Conservation (phyloP, 805 yeast genomes). For the Saccharomycopsis malanga region DNA sequence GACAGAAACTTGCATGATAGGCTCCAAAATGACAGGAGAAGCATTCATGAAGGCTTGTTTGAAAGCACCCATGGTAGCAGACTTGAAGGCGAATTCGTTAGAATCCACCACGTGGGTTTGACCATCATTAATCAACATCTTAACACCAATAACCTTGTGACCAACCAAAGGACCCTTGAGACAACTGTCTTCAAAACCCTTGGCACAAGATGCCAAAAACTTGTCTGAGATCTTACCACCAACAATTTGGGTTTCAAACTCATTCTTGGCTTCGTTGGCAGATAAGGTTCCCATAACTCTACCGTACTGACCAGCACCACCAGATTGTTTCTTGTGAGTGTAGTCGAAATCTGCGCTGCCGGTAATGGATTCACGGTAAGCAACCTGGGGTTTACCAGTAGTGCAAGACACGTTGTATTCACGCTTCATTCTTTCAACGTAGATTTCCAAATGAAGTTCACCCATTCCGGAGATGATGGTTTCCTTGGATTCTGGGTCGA, state of each 20-base stretch:
- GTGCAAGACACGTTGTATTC: slow-evolving; percentile 93
- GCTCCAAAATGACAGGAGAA: slow-evolving; percentile 86
- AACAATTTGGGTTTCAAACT: slow-evolving; percentile 79
- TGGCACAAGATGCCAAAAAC: slow-evolving; percentile 85
- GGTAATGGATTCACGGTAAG: slow-evolving; percentile 90
- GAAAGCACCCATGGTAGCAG: slow-evolving; percentile 90
- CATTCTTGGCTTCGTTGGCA: slow-evolving; percentile 55
- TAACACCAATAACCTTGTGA: slow-evolving; percentile 85
- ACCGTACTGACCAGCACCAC: slow-evolving; percentile 99
- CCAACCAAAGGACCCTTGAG: slow-evolving; percentile 97
- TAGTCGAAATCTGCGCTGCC: slow-evolving; percentile 73
- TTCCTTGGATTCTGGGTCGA: slow-evolving; percentile 86
- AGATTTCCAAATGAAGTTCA: slow-evolving; percentile 92
- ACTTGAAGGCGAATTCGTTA: slow-evolving; percentile 88
- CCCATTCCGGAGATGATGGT: slow-evolving; percentile 98
- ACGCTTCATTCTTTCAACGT: slow-evolving; percentile 96
- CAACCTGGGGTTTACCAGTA: slow-evolving; percentile 96
- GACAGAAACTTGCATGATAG: slow-evolving; percentile 89
- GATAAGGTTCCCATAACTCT: slow-evolving; percentile 82
- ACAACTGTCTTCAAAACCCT: slow-evolving; percentile 91
- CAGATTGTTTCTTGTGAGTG: slow-evolving; percentile 96
- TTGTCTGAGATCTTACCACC: slow-evolving; percentile 98
- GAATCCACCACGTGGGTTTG: slow-evolving; percentile 96
- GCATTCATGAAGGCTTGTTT: slow-evolving; percentile 81
- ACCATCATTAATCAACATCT: slow-evolving; percentile 95